These are phyloP conservation scores for Cyanidioschyzon merolae DNA, from an alignment of 23 red algal species.

Conservation along the genomic window DNA sequence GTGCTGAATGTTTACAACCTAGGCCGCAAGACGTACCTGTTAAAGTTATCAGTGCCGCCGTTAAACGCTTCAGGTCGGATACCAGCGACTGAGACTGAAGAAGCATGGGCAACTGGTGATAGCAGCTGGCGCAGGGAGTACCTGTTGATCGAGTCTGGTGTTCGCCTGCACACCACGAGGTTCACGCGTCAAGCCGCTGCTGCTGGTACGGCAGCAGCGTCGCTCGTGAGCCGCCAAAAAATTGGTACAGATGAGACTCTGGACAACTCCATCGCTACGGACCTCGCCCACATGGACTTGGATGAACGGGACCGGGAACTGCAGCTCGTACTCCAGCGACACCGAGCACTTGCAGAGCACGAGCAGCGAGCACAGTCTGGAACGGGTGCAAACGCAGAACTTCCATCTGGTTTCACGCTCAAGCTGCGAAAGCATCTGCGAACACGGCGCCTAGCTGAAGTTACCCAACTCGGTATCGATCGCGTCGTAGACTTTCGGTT, in stretches of 20 bases:
- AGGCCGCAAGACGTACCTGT: slow-evolving; percentile 56
- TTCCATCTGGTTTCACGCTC: slow-evolving; percentile 75
- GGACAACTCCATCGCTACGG: neutral
- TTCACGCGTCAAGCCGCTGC: slow-evolving; percentile 56
- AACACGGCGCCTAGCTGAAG: slow-evolving; percentile 46
- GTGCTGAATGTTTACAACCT: slow-evolving; percentile 90
- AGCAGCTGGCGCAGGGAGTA: slow-evolving; percentile 48
- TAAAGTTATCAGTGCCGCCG: slow-evolving; percentile 85
- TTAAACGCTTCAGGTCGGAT: neutral
- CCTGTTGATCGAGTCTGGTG: slow-evolving; percentile 80
- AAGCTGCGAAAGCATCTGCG: slow-evolving; percentile 96
- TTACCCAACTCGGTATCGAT: slow-evolving; percentile 57
- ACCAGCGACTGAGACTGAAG: neutral
- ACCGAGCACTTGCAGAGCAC: neutral
- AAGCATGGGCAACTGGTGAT: neutral
- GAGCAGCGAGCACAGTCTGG: neutral
- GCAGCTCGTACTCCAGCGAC: neutral
- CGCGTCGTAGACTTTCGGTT: slow-evolving; percentile 77
- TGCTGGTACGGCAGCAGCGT: neutral
- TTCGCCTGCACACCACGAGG: slow-evolving; percentile 66
- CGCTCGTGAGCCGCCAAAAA: too few relatives aligned
- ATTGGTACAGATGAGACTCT: neutral
- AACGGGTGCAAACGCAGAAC: neutral
- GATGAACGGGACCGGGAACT: neutral
- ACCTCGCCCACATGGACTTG: neutral